Evolutionary conservation across 2,329 filamentous ascomycete genomes (phyloP), one percentile per base, ranked within the genome.

Genomic region (Cladophialophora immunda): DNA sequence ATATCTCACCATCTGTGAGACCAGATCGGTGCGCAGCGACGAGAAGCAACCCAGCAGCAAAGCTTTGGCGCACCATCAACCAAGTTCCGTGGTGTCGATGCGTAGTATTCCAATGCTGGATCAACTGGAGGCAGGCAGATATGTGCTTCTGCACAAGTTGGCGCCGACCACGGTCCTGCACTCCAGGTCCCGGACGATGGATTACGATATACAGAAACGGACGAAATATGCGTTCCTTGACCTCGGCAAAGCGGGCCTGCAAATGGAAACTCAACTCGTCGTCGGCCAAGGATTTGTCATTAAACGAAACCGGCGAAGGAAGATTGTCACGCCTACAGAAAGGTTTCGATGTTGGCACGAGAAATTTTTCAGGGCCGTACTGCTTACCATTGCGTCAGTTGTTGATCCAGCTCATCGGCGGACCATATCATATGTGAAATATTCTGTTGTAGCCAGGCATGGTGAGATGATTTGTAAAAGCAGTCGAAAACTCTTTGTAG

Each of bases 401-500:
- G 30, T 32, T 5, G 30, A 32, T 32, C 30, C 30, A 32, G 4
- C 5, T 32, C 9, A 5, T 32, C 30, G n/a, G n/a, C n/a, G n/a
- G n/a, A n/a, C n/a, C n/a, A n/a, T n/a, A n/a, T n/a, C n/a, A n/a
- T n/a, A n/a, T n/a, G n/a, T n/a, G n/a, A n/a, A n/a, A n/a, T n/a
- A n/a, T n/a, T n/a, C n/a, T n/a, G n/a, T n/a, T n/a, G n/a, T n/a
- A n/a, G n/a, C 30, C 30, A 32, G 30, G 9, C 5, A 9, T 32
- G 4, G 30, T 32, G 30, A 4, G 4, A 4, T 5, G 5, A 4
- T 4, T 9, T 9, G 30, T 32, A 32, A 9, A 32, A 32, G 30
- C 5, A 32, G 9, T 32, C 9, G 4, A 32, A 32, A 32, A 32
- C 30, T 36, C 76, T 75, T 63, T 80, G 78, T 27, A 81, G 68